These are phyloP conservation scores for Dissoconium aciculare DNA, from an alignment of 2,329 filamentous ascomycete genomes.

Conservation along the genomic window DNA sequence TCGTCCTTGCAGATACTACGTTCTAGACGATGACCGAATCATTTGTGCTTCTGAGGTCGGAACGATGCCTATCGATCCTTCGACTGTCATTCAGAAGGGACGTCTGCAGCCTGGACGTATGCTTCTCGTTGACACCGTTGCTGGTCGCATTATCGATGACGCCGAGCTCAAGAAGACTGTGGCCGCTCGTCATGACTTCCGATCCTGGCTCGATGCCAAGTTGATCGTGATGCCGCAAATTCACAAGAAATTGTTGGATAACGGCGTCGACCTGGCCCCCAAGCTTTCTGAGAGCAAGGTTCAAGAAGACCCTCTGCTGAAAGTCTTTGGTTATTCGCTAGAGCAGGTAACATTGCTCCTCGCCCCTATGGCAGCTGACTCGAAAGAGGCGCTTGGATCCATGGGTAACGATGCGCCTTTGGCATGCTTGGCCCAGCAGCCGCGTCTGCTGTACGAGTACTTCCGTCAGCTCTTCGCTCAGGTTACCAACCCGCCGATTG, in stretches of 20 bases:
- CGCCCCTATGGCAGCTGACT: constrained; percentile 90
- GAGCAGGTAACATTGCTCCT: constrained; percentile 88
- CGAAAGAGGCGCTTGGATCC: constrained; percentile 89
- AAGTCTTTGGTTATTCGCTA: constrained; percentile 84
- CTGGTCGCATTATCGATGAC: constrained; percentile 87
- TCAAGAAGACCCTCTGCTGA: constrained; percentile 70
- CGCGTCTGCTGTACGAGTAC: constrained; percentile 84
- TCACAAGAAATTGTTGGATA: constrained; percentile 43
- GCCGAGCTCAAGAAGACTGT: constrained; percentile 81
- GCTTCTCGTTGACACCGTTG: constrained; percentile 84
- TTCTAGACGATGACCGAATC: constrained; percentile 91
- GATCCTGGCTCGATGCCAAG: constrained; percentile 72
- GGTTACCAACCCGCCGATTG: constrained; percentile 94
- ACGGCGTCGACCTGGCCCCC: constrained; percentile 48
- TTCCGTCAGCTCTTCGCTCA: constrained; percentile 96
- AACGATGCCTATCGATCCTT: constrained; percentile 79
- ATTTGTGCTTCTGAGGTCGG: constrained; percentile 95
- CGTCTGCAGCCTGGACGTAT: constrained; percentile 88
- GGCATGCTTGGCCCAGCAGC: constrained; percentile 78
- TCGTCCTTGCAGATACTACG: constrained; percentile 89
- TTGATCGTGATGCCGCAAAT: constrained; percentile 69
- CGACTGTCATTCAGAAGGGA: constrained; percentile 81
- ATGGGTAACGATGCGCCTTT: constrained; percentile 96
- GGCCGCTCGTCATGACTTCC: constrained; percentile 74
- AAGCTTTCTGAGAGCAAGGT: constrained; percentile 54